A percentile compares a stretch with the other conserved stretches of the same genome.
Evolutionary conservation across 169 alveolate species (phyloP).

Genomic region (Plasmodium vivax): DNA sequence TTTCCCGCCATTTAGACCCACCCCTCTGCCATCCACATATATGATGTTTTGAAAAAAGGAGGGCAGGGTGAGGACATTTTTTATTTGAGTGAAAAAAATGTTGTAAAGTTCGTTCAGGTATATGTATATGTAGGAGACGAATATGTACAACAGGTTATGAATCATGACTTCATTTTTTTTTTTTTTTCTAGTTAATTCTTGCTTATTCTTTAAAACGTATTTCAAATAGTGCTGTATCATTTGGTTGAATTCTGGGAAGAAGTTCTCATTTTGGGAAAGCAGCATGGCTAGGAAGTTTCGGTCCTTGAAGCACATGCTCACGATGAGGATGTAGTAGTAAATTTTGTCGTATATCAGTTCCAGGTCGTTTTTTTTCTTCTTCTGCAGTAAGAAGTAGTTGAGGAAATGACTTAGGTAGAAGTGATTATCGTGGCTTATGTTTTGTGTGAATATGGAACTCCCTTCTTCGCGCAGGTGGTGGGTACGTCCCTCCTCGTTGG

Average conservation of each 20-base stretch:
- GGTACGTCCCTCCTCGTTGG: neutral
- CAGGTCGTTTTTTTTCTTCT: slow-evolving; percentile 11
- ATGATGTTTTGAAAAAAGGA: slow-evolving; percentile 66
- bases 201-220: slow-evolving; percentile 46
- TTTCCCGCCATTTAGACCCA: neutral
- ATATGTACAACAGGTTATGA: slow-evolving; percentile 42
- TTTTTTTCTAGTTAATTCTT: slow-evolving; percentile 28
- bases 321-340: slow-evolving; percentile 52
- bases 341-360: slow-evolving; percentile 37
- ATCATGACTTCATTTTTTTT: slow-evolving; percentile 66
- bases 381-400: slow-evolving; percentile 22
- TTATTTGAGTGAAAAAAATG: slow-evolving; percentile 51
- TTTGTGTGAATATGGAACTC: neutral
- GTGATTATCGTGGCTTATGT: slow-evolving; percentile 31
- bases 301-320: slow-evolving; percentile 58
- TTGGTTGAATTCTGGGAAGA: slow-evolving; percentile 43
- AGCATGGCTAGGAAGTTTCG: slow-evolving; percentile 43
- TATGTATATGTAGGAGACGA: slow-evolving; percentile 54
- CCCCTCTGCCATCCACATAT: slow-evolving; percentile 12
- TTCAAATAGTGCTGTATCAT: slow-evolving; percentile 42
- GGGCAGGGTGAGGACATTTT: slow-evolving; percentile 40
- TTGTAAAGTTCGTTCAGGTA: slow-evolving; percentile 51
- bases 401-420: slow-evolving; percentile 45
- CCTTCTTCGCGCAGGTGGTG: neutral
- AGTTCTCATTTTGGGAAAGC: slow-evolving; percentile 38